phyloP scores from a whole-genome alignment of 805 yeast genomes.

The Isabelozyma gotoi region DNA sequence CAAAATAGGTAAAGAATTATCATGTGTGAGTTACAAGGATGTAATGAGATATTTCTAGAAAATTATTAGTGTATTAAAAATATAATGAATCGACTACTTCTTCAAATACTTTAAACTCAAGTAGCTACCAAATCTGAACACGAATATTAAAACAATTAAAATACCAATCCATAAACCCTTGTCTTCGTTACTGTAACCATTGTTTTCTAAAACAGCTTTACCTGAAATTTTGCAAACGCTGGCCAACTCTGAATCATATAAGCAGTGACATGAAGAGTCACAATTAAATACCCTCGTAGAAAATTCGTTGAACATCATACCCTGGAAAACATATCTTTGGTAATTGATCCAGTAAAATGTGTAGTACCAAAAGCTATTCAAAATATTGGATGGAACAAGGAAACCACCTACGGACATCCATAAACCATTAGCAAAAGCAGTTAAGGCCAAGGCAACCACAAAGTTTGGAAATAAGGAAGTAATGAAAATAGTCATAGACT shows the following conservation, averaged over 20 bases:
- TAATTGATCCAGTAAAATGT: slow-evolving; percentile 41
- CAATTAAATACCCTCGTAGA: slow-evolving; percentile 24
- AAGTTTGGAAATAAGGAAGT: slow-evolving; percentile 33
- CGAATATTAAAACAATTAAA: slow-evolving; percentile 27
- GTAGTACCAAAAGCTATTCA: slow-evolving; percentile 39
- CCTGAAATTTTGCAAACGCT: slow-evolving; percentile 32
- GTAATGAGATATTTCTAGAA: not conserved
- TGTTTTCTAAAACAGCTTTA: slow-evolving; percentile 24
- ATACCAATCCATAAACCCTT: slow-evolving; percentile 37
- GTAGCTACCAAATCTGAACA: slow-evolving; percentile 26
- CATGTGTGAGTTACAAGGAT: slow-evolving; percentile 6
- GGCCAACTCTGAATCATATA: slow-evolving; percentile 26
- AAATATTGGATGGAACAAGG: slow-evolving; percentile 29
- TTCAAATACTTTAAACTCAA: slow-evolving; percentile 12
- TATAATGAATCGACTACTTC: not conserved
- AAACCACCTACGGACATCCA: slow-evolving; percentile 47
- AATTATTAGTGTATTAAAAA: too few relatives aligned
- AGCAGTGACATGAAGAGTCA: slow-evolving; percentile 32
- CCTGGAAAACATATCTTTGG: slow-evolving; percentile 43
- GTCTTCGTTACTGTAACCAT: slow-evolving; percentile 27
- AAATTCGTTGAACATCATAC: slow-evolving; percentile 44
- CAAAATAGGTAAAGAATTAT: slow-evolving; percentile 6
- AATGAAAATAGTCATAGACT: slow-evolving; percentile 36
- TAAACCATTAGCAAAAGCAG: slow-evolving; percentile 42
- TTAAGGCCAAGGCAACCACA: slow-evolving; percentile 37